Percentiles rank a stretch among this genome's conserved stretches.
phyloP scores from a whole-genome alignment of 768 basidiomycete species.

The Collybia mongolica region DNA sequence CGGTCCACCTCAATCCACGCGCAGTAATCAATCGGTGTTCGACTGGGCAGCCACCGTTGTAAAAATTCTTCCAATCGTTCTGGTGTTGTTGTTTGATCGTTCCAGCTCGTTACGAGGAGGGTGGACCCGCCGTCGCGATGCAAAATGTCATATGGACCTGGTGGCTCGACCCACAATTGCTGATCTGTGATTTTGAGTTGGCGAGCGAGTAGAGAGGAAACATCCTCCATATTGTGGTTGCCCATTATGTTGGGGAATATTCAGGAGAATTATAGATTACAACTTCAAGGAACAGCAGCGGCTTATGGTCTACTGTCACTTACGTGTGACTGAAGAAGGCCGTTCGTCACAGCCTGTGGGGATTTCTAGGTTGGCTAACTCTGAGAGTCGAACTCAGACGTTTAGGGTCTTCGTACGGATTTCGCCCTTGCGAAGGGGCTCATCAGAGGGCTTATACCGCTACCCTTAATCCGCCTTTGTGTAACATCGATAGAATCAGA shows the following conservation, averaged over 20 bases:
- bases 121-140: constrained; percentile 10
- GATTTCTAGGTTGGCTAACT: too few species aligned
- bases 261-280: background rate
- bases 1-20: constrained; percentile 34
- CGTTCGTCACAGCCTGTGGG: too few species aligned
- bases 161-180: constrained; percentile 7
- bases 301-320: too few species aligned
- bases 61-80: constrained; percentile 25
- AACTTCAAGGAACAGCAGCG: too few species aligned
- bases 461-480: too few species aligned
- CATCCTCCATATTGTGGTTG: constrained; percentile 12
- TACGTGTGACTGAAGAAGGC: too few species aligned
- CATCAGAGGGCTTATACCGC: too few species aligned
- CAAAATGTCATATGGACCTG: constrained; percentile 10
- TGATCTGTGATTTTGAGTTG: background rate
- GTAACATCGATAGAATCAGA: too few species aligned
- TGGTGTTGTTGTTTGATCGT: constrained; percentile 20
- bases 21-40: constrained; percentile 26
- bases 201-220: background rate
- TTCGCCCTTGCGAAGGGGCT: too few species aligned
- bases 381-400: too few species aligned
- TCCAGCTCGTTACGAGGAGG: constrained; percentile 20
- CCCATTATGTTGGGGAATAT: constrained; percentile 6
- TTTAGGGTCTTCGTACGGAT: too few species aligned
- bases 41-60: constrained; percentile 37